Base-by-base conservation (phyloP, 352 stramenopile genomes). In the Phytophthora colocasiae region DNA sequence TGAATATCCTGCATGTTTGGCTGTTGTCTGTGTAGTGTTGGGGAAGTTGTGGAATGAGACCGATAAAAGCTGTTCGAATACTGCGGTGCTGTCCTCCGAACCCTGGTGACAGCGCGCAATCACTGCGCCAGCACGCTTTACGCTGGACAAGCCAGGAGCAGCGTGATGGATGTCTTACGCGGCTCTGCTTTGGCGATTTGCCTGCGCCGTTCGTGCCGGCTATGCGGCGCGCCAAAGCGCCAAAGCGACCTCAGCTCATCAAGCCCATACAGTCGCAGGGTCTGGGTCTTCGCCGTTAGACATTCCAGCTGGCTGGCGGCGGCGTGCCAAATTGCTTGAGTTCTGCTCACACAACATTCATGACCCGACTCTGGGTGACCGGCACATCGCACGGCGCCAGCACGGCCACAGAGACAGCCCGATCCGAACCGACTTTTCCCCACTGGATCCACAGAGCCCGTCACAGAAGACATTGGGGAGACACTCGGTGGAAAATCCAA, bases 111-210 rank as follows among this genome's bases (percentile, higher is more conserved):
- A 51, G 41, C 22, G 46, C 61, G 38, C 46, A 69, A 64, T 69
- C 62, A 45, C 27, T 39, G n/a, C 17, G 29, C 53, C 26, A 50
- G 29, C 43, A 49, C 58, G 50, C 57, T 8, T 57, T 58, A 55
- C 45, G 58, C 44, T 66, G 53, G 58, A 67, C 54, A 67, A 58
- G 38, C 14, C 22, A 27, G 56, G 57, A 9, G 62, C 64, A 77
- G 63, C 69, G 58, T 77, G 69, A 71, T 65, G 58, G 58, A 73
- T 68, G 64, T 77, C 58, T 71, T 73, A 77, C 56, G 55, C 48
- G 55, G 27, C 32, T 45, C 24, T 47, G 49, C 44, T 15, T 5
- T 40, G 26, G 41, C 50, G 69, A 77, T 77, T 70, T 77, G 64
- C 49, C 29, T 47, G 58, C 58, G 14, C 34, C 36, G 27, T 40